Base-by-base conservation (phyloP, 2,329 filamentous ascomycete species). In the Alternaria sp. region DNA sequence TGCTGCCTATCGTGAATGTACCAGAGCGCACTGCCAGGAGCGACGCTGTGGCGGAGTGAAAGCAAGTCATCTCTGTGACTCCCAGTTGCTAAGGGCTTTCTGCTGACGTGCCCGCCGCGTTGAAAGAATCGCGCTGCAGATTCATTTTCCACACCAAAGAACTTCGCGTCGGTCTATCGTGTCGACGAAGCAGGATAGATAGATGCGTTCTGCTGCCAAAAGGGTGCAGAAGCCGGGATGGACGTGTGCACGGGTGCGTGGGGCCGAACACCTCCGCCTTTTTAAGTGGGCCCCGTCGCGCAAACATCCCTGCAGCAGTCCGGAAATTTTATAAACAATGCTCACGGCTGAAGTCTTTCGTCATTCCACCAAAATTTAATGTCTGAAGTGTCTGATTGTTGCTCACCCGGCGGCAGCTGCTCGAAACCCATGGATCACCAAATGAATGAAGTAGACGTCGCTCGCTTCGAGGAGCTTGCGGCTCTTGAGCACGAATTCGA, bases 401-500 rank as follows among this genome's bases (percentile, higher is more conserved):
- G 51, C 36, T 25, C 43, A 19, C 46, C 45, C 28, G 26, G 17
- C 28, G 46, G 59, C 30, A 23, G 23, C 45, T 51, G 51, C 25
- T 54, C 45, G 11, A 23, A 36, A 54, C 73, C 61, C 19, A 79
- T 79, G 74, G 67, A 68, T 45, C 47, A 59, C 4, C 58, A 70
- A 43, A 58, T 36, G 11, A 58, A 69, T 2, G 76, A 78, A 59
- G 73, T 77, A 64, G 59, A 77, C 28, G 54, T 68, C 23, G 77
- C 73, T 17, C 67, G 71, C 5, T 94, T 93, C 81, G 91, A 93
- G 81, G 88, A 95, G 79, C 89, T 98, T 68, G 87, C 89, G 62
- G 87, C 90, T 61, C 85, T 97, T 67, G 93, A 97, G 84, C 86
- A 89, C 71, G 91, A 96, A 67, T 97, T 97, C 74, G 90, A 94